Percentiles rank a stretch among this genome's conserved stretches.
phyloP scores from a whole-genome alignment of 345 rosid species.

The Sisymbrium altissimum region DNA sequence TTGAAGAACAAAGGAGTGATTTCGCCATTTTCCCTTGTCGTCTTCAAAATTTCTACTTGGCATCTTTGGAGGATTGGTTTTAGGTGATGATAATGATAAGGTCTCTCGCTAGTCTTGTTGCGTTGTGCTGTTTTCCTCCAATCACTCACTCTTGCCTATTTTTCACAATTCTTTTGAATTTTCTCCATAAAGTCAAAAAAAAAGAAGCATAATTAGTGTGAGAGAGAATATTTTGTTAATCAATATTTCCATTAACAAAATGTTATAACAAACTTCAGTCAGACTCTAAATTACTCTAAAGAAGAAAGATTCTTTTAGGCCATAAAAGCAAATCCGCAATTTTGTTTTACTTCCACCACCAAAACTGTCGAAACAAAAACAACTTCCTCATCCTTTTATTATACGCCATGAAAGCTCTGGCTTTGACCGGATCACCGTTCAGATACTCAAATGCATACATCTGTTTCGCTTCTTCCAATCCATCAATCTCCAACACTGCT shows the following conservation, averaged over 20 bases:
- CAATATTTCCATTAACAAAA: no score
- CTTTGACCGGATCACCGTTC: constrained; percentile 81
- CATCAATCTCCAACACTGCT: constrained; percentile 88
- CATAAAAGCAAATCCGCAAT: not conserved
- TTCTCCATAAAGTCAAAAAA: not conserved
- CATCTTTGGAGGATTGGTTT: not conserved
- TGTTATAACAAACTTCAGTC: no score
- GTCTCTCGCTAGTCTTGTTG: constrained; percentile 7
- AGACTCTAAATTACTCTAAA: not conserved
- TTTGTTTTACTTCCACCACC: constrained; percentile 78
- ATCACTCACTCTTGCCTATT: constrained; percentile 11
- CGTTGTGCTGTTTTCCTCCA: constrained; percentile 33
- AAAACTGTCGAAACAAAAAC: constrained; percentile 75
- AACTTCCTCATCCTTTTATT: constrained; percentile 67
- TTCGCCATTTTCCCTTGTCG: constrained; percentile 20
- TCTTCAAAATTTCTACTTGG: not conserved
- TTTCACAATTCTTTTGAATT: not conserved
- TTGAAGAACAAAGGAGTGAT: constrained; percentile 21
- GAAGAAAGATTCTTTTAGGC: not conserved
- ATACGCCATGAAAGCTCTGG: constrained; percentile 83
- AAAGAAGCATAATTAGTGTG: not conserved
- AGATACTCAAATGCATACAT: constrained; percentile 88
- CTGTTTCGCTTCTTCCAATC: constrained; percentile 78
- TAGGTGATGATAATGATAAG: constrained; percentile 28
- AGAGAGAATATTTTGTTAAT: no score